Evolutionary conservation across 2,329 filamentous ascomycete genomes (phyloP).

Genomic region (Trichoderma citrinoviride): DNA sequence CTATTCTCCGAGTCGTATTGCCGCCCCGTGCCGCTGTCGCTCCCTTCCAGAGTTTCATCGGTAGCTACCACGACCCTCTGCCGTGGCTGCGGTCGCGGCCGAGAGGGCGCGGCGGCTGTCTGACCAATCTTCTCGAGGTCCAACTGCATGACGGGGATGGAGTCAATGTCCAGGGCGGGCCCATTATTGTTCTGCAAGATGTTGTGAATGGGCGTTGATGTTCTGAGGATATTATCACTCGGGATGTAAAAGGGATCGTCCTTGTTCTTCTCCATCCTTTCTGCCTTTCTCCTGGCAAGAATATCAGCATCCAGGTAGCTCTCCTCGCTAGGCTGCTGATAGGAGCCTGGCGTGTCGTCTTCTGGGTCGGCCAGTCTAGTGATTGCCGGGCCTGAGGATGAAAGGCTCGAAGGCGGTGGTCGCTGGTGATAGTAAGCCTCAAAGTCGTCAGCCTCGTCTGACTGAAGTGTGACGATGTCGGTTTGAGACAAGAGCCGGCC

Average conservation of each 20-base stretch:
- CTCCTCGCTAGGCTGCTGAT: constrained; percentile 61
- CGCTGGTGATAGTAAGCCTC: constrained; percentile 63
- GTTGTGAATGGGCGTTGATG: constrained; percentile 74
- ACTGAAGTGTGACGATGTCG: constrained; percentile 48
- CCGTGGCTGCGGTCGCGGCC: constrained; percentile 43
- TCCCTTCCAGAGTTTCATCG: constrained; percentile 68
- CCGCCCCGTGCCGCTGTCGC: constrained; percentile 46
- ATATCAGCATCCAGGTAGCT: constrained; percentile 71
- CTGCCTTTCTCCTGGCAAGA: constrained; percentile 68
- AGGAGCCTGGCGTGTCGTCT: constrained; percentile 51
- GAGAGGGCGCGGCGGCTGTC: constrained; percentile 34
- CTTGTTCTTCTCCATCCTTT: constrained; percentile 76
- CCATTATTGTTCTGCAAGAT: constrained; percentile 71
- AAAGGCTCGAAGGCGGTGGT: constrained; percentile 50
- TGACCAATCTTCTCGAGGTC: constrained; percentile 59
- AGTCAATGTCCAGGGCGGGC: constrained; percentile 82
- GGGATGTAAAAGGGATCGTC: constrained; percentile 96
- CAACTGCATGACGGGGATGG: constrained; percentile 93
- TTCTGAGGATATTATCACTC: constrained; percentile 53
- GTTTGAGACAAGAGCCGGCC: constrained; percentile 62
- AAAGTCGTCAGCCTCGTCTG: constrained; percentile 63
- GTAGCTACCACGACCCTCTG: constrained; percentile 66
- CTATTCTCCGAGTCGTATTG: constrained; percentile 56
- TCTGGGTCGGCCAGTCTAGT: constrained; percentile 51
- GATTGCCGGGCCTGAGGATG: constrained; percentile 53